These are phyloP conservation scores for Daldinia childiae DNA, from an alignment of 495 filamentous ascomycete genomes.

Conservation along the genomic window DNA sequence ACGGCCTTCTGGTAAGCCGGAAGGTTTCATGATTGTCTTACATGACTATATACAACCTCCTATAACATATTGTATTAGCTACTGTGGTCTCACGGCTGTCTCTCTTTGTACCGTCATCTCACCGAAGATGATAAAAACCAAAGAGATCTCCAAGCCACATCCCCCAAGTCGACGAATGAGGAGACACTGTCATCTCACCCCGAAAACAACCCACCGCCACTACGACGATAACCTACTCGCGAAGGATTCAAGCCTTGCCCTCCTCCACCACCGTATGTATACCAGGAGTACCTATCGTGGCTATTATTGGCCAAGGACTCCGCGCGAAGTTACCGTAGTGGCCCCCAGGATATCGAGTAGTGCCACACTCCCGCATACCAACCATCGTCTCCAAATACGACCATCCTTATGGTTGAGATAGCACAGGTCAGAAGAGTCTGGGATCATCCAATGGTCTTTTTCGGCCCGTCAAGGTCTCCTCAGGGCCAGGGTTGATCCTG, in stretches of 20 bases:
- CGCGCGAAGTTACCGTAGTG: slow-evolving; percentile 21
- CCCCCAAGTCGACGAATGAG: slow-evolving; percentile 21
- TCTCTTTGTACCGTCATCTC: slow-evolving; percentile 12
- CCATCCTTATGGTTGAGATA: slow-evolving; percentile 19
- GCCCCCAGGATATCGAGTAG: slow-evolving; percentile 36
- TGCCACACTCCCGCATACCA: slow-evolving; percentile 33
- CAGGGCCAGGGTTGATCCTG: slow-evolving; percentile 5
- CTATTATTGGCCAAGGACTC: slow-evolving; percentile 25
- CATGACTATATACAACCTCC: not conserved
- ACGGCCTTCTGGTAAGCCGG: not conserved
- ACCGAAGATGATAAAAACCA: slow-evolving; percentile 14
- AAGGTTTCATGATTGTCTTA: slow-evolving; percentile 1
- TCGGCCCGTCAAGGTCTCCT: slow-evolving; percentile 20
- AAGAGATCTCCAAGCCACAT: slow-evolving; percentile 36
- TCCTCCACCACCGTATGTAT: slow-evolving; percentile 26
- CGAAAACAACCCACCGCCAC: slow-evolving; percentile 27
- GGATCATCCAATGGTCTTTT: slow-evolving; percentile 11
- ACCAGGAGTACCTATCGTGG: slow-evolving; percentile 1
- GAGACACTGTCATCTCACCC: slow-evolving; percentile 28
- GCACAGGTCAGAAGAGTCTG: slow-evolving; percentile 8
- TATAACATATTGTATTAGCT: slow-evolving; percentile 8
- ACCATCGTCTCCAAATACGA: slow-evolving; percentile 38
- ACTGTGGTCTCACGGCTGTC: not conserved
- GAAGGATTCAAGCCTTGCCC: slow-evolving; percentile 38
- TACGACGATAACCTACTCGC: slow-evolving; percentile 21